Evolutionary conservation across 2,329 filamentous ascomycete genomes (phyloP).

Genomic region (Fusarium sp.): DNA sequence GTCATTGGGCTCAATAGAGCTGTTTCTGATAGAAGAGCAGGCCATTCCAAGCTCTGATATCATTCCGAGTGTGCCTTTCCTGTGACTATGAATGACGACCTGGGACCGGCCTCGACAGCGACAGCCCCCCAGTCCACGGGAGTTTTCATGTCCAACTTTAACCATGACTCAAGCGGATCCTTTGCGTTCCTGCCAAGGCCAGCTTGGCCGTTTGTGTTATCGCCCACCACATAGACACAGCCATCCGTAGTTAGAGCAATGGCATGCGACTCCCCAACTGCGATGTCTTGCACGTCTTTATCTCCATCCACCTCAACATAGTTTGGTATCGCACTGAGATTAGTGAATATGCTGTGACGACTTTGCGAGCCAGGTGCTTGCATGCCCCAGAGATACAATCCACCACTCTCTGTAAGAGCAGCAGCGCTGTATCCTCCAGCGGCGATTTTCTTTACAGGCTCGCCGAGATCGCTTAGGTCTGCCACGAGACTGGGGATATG

Average conservation of each 20-base stretch:
- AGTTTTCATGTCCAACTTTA: conserved; percentile 46
- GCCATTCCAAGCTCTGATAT: conserved; percentile 20
- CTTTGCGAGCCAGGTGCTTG: conserved; percentile 37
- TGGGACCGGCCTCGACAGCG: conserved; percentile 59
- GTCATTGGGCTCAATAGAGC: conserved; percentile 53
- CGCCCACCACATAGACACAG: conserved; percentile 63
- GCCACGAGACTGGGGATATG: conserved; percentile 56
- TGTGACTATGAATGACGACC: conserved; percentile 60
- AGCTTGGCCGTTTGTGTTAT: conserved; percentile 67
- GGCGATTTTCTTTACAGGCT: conserved; percentile 62
- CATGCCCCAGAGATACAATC: conserved; percentile 70
- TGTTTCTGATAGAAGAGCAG: conserved; percentile 36
- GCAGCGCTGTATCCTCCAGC: conserved; percentile 66
- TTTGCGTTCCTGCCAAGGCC: conserved; percentile 51
- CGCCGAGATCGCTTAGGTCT: conserved; percentile 60
- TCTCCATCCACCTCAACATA: conserved; percentile 58
- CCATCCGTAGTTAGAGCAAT: conserved; percentile 61
- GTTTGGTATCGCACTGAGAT: conserved; percentile 49
- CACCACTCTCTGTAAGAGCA: conserved; percentile 65
- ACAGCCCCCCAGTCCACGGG: conserved; percentile 44
- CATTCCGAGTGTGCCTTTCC: conserved; percentile 29
- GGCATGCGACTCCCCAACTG: conserved; percentile 67
- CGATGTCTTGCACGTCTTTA: conserved; percentile 65
- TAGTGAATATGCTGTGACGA: conserved; percentile 47
- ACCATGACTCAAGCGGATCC: conserved; percentile 49